These are phyloP conservation scores for Tausonia pullulans DNA, from an alignment of 1,284 basidiomycete species.

Conservation along the genomic window DNA sequence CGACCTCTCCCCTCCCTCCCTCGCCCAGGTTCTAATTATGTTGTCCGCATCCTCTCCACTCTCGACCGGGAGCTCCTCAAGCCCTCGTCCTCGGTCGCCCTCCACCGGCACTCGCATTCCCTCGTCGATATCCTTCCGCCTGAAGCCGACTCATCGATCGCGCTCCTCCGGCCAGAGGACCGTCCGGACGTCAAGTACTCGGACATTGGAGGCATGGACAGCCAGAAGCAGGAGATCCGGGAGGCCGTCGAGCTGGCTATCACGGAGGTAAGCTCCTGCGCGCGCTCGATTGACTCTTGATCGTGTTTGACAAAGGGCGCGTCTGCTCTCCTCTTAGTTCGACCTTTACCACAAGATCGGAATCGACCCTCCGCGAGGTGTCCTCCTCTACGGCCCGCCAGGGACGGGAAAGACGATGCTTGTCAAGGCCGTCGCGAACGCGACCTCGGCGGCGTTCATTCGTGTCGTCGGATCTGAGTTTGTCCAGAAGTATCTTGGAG, in stretches of 20 bases:
- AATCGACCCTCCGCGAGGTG: conserved; percentile 94
- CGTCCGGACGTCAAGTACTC: conserved; percentile 81
- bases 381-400: conserved; percentile 84
- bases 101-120: conserved; percentile 97
- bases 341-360: conserved; percentile 99
- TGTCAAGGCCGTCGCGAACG: conserved; percentile 95
- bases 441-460: conserved; percentile 95
- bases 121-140: conserved; percentile 97
- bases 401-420: conserved; percentile 99
- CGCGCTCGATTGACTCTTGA: too few species aligned
- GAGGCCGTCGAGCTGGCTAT: conserved; percentile 98
- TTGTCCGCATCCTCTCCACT: conserved; percentile 93
- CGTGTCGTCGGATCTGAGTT: conserved; percentile 98
- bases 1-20: neutral
- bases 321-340: conserved; percentile 49
- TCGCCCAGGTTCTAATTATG: conserved; percentile 71
- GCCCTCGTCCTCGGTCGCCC: conserved; percentile 89
- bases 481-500: conserved; percentile 98
- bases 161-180: conserved; percentile 87
- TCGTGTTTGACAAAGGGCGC: neutral
- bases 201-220: conserved; percentile 94
- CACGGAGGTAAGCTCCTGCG: conserved; percentile 39
- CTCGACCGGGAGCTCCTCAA: conserved; percentile 95
- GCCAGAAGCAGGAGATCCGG: conserved; percentile 97
- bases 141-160: conserved; percentile 94